phyloP scores from a whole-genome alignment of 768 basidiomycete species.

The Boletus reticuloceps region DNA sequence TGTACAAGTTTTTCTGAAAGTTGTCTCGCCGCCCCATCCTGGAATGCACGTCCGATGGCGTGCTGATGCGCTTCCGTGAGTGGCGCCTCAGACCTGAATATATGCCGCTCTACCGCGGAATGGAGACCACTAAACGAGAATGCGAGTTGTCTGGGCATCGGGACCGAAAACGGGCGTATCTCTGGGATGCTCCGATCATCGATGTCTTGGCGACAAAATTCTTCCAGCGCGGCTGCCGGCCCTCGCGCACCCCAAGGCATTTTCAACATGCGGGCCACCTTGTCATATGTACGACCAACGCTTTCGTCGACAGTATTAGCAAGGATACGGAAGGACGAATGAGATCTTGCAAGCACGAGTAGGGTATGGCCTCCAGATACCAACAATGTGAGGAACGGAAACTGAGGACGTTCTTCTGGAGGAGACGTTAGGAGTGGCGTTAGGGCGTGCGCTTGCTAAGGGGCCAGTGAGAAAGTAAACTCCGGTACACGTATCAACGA shows the following conservation, averaged over 20 bases:
- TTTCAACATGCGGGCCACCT: slow-evolving; percentile 66
- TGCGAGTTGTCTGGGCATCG: slow-evolving; percentile 51
- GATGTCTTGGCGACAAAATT: slow-evolving; percentile 46
- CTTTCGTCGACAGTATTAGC: slow-evolving; percentile 74
- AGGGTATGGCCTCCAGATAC: slow-evolving; percentile 96
- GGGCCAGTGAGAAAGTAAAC: background rate
- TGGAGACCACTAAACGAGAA: slow-evolving; percentile 86
- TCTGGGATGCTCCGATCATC: slow-evolving; percentile 24
- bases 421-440: slow-evolving; percentile 70
- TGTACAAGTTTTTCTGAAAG: slow-evolving; percentile 66
- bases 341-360: slow-evolving; percentile 68
- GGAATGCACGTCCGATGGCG: slow-evolving; percentile 69
- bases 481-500: background rate
- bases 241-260: slow-evolving; percentile 64
- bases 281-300: slow-evolving; percentile 82
- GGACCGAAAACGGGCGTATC: slow-evolving; percentile 42
- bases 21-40: slow-evolving; percentile 66
- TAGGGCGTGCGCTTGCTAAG: slow-evolving; percentile 89
- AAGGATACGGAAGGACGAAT: slow-evolving; percentile 59
- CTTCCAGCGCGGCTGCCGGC: slow-evolving; percentile 80
- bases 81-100: slow-evolving; percentile 39
- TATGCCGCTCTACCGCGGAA: slow-evolving; percentile 60
- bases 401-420: slow-evolving; percentile 44
- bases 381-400: slow-evolving; percentile 86
- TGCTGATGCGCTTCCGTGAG: slow-evolving; percentile 27